phyloP scores from a whole-genome alignment of 768 basidiomycete species.

The Collybia mongolica region DNA sequence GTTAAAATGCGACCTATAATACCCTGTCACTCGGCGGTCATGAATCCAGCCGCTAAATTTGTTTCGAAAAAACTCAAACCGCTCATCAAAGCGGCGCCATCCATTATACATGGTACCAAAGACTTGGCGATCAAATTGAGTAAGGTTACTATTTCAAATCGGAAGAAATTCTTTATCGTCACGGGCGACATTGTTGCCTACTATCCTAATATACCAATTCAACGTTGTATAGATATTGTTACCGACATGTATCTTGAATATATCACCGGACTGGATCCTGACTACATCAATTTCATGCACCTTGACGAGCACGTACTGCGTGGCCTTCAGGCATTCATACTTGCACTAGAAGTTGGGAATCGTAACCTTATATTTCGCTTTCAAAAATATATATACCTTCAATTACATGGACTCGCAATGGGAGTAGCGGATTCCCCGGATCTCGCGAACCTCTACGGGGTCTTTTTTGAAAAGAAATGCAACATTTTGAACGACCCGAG shows the following conservation, averaged over 20 bases:
- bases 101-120: conserved; percentile 28
- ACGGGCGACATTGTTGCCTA: conserved; percentile 33
- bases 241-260: conserved; percentile 14
- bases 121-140: conserved; percentile 30
- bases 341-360: conserved; percentile 15
- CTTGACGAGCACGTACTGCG: background rate
- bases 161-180: conserved; percentile 18
- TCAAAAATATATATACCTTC: conserved; percentile 18
- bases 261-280: conserved; percentile 3
- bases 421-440: conserved; percentile 28
- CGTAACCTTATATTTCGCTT: conserved; percentile 19
- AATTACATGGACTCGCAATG: conserved; percentile 27
- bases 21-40: conserved; percentile 27
- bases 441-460: conserved; percentile 28
- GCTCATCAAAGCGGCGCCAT: conserved; percentile 22
- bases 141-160: background rate
- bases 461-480: conserved; percentile 13
- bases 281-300: conserved; percentile 1
- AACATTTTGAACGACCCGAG: conserved; percentile 7
- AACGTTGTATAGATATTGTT: conserved; percentile 18
- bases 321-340: conserved; percentile 10
- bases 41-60: conserved; percentile 27
- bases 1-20: conserved; percentile 27
- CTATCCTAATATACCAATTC: conserved; percentile 25
- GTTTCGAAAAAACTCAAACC: conserved; percentile 29